Base-by-base conservation (phyloP, 345 rosid genomes). In the Cardamine resedifolia region DNA sequence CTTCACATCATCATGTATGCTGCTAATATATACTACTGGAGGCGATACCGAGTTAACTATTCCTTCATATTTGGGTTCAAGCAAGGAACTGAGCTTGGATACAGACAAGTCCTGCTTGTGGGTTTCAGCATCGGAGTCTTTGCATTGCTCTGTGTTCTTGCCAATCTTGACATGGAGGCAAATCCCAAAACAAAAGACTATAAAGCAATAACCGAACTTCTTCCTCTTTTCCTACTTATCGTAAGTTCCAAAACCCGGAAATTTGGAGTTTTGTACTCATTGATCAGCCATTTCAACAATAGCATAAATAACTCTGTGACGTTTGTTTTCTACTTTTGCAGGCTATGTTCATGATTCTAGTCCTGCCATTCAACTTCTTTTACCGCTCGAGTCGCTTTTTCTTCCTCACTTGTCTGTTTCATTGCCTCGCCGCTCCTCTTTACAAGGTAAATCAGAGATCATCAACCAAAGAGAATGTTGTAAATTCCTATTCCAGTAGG, bases 11-110 rank as follows among this genome's bases (percentile, higher is more conserved):
- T 79, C 10, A 69, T 74, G 65, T 79, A 78, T 72, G 85, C 81
- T 53, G 85, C 43, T 15, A 81, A 85, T 47, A 36, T 85, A 69
- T 83, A 59, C 70, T 81, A 59, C 48, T 83, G 86, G 86, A 78
- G 79, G 68, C 71, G 78, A 5, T 83, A 73, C 44, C 68, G 71
- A 30, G 76, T 85, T 2, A 83, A 82, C 26, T 81, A 85, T 21
- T 38, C 86, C 66, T 85, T 85, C 76, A 83, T 83, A 61, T 85
- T 83, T 64, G 82, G 82, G 7, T 83, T 77, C 83, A 85, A 82
- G 48, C 79, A 77, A 75, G 88, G 86, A 27, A 74, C 76, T 16
- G 86, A 79, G 50, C 70, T 81, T 20, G 82, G 85, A 6, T 83
- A 79, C 72, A 62, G 81, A 62, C 79, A 85, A 69, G 83, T 81